Conservation (phyloP, 2,329 filamentous ascomycete species). For the Ceratocystis lukuohia region DNA sequence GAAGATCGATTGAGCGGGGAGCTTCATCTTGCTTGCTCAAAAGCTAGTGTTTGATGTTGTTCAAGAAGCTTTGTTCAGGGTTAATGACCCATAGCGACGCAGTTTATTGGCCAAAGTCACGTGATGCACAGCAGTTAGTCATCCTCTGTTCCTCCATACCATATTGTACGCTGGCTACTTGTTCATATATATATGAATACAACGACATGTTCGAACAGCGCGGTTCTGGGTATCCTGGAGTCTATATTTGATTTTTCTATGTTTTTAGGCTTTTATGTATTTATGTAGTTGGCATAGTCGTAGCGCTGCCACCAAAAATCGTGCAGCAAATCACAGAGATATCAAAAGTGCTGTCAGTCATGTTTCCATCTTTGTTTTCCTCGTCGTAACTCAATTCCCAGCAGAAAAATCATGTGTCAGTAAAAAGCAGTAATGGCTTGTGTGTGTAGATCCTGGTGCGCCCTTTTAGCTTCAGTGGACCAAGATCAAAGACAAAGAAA, state of each 20-base stretch:
- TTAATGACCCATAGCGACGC: neutral
- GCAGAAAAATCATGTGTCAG: neutral
- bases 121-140: neutral
- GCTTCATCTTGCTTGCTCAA: neutral
- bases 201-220: neutral
- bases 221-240: conserved; percentile 15
- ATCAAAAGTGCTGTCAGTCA: conserved; percentile 1
- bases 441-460: neutral
- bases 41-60: neutral
- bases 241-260: conserved; percentile 18
- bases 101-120: neutral
- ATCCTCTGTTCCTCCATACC: neutral
- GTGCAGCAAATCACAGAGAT: conserved; percentile 1
- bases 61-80: neutral
- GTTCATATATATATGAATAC: neutral
- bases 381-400: neutral
- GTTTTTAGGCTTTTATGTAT: conserved; percentile 15
- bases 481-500: conserved; percentile 2
- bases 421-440: conserved; percentile 1
- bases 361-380: neutral
- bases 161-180: neutral
- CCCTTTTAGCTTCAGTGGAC: neutral
- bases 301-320: neutral
- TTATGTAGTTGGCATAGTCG: neutral
- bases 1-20: neutral